These are phyloP conservation scores for Notholithocarpus densiflorus DNA, from an alignment of 306 rosid species.

Conservation along the genomic window DNA sequence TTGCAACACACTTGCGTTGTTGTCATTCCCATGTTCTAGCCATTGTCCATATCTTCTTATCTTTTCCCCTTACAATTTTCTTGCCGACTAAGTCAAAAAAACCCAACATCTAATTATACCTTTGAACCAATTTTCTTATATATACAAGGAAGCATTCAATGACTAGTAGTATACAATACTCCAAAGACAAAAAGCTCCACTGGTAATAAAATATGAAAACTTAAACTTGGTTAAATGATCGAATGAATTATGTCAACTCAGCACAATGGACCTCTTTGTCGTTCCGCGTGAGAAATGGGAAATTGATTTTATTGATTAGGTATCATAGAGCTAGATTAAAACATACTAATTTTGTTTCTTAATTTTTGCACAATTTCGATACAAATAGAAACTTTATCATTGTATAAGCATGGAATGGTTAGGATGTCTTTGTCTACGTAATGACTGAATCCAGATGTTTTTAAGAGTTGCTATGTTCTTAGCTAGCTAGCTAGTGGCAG, in stretches of 20 bases:
- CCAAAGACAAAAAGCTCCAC: conserved; percentile 9
- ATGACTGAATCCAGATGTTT: not conserved
- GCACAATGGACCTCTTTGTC: conserved; percentile 20
- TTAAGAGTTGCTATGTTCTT: not conserved
- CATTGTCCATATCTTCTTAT: conserved; percentile 6
- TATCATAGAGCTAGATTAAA: not conserved
- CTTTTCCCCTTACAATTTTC: conserved; percentile 16
- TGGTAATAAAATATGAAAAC: not conserved
- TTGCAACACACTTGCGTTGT: conserved; percentile 21
- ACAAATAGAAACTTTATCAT: not conserved
- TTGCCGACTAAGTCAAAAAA: conserved; percentile 6
- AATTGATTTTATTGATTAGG: not conserved
- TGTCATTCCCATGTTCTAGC: conserved; percentile 11
- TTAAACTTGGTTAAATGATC: not conserved
- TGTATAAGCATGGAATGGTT: not conserved
- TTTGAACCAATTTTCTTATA: not conserved
- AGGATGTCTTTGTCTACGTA: conserved; percentile 1
- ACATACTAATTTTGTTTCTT: not conserved
- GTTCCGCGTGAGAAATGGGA: not conserved
- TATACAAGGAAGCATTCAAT: not conserved
- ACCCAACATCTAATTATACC: not conserved
- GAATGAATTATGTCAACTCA: not conserved
- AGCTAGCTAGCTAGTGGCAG: not conserved
- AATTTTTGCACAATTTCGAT: not conserved
- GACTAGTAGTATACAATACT: not conserved